phyloP scores from a whole-genome alignment of 768 basidiomycete genomes.

The Boletus rufocinnamomeus region DNA sequence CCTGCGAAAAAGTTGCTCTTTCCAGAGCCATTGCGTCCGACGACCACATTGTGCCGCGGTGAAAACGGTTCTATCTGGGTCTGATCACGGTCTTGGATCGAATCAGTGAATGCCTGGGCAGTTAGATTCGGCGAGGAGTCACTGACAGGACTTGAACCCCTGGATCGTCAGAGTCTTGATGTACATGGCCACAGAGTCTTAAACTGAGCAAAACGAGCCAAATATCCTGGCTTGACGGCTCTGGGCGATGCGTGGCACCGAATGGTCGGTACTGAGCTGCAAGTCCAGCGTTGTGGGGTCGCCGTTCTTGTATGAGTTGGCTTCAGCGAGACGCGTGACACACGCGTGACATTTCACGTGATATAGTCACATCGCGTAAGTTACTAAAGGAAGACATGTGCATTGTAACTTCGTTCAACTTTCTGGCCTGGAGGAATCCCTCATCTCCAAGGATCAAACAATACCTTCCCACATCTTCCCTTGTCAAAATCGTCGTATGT shows the following conservation, averaged over 20 bases:
- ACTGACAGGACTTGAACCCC: constrained; percentile 96
- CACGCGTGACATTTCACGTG: constrained; percentile 28
- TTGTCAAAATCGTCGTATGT: constrained; percentile 70
- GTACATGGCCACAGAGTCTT: constrained; percentile 49
- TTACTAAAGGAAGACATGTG: no score
- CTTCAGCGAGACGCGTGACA: constrained; percentile 8
- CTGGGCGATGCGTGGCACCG: not conserved
- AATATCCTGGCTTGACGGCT: not conserved
- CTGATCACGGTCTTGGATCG: constrained; percentile 71
- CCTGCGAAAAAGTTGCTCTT: constrained; percentile 99
- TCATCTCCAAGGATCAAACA: constrained; percentile 73
- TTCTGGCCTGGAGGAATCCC: no score
- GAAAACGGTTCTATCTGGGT: constrained; percentile 95
- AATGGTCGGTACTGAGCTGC: not conserved
- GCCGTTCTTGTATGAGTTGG: not conserved
- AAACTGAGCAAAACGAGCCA: not conserved
- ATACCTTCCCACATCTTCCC: constrained; percentile 70
- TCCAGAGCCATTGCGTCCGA: constrained; percentile 95
- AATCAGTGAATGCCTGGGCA: constrained; percentile 5
- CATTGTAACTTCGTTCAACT: no score
- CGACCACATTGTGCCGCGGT: constrained; percentile 92
- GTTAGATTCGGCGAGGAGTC: not conserved
- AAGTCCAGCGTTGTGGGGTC: not conserved
- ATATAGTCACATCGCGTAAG: constrained; percentile 18
- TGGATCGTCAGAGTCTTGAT: constrained; percentile 90